Percentiles rank a stretch among this genome's conserved stretches.
Evolutionary conservation across 192 early-diverging fungal genomes (phyloP).

Genomic region (Endogone sp.): DNA sequence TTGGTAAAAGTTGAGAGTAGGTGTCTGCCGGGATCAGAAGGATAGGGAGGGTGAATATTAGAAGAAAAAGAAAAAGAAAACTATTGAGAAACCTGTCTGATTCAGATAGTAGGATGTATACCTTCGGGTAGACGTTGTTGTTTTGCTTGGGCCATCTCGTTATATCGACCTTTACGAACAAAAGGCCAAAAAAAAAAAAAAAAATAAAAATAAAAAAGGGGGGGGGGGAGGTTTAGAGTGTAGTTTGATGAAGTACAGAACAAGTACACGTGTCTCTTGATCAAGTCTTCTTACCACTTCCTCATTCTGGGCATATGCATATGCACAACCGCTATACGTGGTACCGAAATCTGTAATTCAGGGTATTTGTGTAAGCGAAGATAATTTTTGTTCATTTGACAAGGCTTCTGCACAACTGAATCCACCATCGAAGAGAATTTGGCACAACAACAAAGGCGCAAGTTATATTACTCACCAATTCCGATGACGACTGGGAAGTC

Average conservation of each 20-base stretch:
- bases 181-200: too few species aligned
- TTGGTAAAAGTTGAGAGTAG: slow-evolving; percentile 44
- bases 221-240: too few species aligned
- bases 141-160: slow-evolving; percentile 46
- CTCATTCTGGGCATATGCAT: slow-evolving; percentile 43
- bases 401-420: too few species aligned
- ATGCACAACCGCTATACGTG: slow-evolving; percentile 45
- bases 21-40: slow-evolving; percentile 22
- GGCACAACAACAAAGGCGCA: too few species aligned
- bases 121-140: slow-evolving; percentile 36
- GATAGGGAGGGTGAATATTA: not conserved
- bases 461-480: too few species aligned
- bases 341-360: slow-evolving; percentile 33
- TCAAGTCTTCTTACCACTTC: too few species aligned
- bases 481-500: slow-evolving; percentile 33
- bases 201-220: too few species aligned
- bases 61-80: slow-evolving; percentile 4
- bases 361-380: not conserved
- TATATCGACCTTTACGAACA: too few species aligned
- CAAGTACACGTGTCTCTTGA: too few species aligned
- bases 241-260: too few species aligned
- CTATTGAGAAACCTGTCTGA: not conserved
- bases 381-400: too few species aligned
- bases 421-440: too few species aligned
- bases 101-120: not conserved